Evolutionary conservation across 2,329 filamentous ascomycete genomes (phyloP).

Genomic region (Sodiomyces alkalinus): DNA sequence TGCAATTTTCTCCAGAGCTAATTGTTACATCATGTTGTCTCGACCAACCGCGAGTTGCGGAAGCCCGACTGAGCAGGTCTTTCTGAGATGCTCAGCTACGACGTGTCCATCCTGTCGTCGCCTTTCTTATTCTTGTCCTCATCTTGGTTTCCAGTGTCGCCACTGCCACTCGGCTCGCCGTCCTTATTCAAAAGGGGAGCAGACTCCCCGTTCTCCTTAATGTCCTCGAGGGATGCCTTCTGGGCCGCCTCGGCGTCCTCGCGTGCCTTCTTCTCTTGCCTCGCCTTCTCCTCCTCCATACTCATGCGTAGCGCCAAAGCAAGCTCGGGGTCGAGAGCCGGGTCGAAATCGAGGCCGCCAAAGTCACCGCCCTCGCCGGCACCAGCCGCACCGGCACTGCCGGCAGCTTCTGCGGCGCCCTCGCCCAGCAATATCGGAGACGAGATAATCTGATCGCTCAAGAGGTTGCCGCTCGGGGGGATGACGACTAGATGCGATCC

Average conservation of each 20-base stretch:
- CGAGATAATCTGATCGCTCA: slow-evolving; percentile 81
- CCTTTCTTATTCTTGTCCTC: slow-evolving; percentile 33
- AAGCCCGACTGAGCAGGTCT: too few species aligned
- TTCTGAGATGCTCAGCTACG: slow-evolving; percentile 39
- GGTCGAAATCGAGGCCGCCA: slow-evolving; percentile 70
- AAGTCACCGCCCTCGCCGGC: slow-evolving; percentile 49
- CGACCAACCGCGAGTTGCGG: too few species aligned
- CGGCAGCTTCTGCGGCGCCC: slow-evolving; percentile 40
- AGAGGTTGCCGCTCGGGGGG: slow-evolving; percentile 76
- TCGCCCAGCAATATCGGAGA: slow-evolving; percentile 85
- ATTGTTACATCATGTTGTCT: too few species aligned
- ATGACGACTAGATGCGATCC: slow-evolving; percentile 86
- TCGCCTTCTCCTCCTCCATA: slow-evolving; percentile 93
- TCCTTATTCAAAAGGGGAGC: slow-evolving; percentile 49
- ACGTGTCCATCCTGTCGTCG: slow-evolving; percentile 82
- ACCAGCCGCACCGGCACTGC: slow-evolving; percentile 37
- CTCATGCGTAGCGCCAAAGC: slow-evolving; percentile 92
- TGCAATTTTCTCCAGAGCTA: too few species aligned
- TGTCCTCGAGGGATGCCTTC: slow-evolving; percentile 64
- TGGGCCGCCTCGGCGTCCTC: slow-evolving; percentile 58
- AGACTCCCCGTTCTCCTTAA: slow-evolving; percentile 65
- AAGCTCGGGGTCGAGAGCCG: slow-evolving; percentile 80
- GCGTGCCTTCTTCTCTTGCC: slow-evolving; percentile 73
- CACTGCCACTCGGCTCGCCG: slow-evolving; percentile 49
- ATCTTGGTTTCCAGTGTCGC: too few species aligned